Evolutionary conservation across 306 rosid genomes (phyloP), one percentile per base, ranked within the genome.

Genomic region (Alnus glutinosa): DNA sequence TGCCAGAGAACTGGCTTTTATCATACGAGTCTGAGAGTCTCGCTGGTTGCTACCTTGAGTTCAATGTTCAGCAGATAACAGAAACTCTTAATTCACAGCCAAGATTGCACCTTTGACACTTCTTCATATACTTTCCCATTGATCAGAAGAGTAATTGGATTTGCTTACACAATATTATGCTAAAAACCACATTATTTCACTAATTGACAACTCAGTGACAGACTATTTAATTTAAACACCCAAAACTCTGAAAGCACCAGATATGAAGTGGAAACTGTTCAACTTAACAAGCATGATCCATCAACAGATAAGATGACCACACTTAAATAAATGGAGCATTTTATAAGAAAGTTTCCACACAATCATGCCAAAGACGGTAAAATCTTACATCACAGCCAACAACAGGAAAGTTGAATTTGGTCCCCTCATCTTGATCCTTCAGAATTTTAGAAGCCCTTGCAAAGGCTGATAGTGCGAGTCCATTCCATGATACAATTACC

Each of bases 401-500:
- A 80, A 94, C 90, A 71, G 98, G 98, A 61, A 92, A 94, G 84
- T 88, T 44, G 86, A 87, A 94, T 71, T 86, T 91, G 73, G 87
- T 83, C 80, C 88, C 89, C 78, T 83, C 79, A 37, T 80, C 58
- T 81, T 91, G 95, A 55, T 85, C 76, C 89, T 83, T 87, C 52
- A 94, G 95, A 84, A 92, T 88, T 87, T 87, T 87, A 32, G 98
- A 94, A 72, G 97, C 97, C 82, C 98, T 90, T 44, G 97, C 98
- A 86, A 92, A 91, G 71, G 97, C 85, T 81, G 98, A 94, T 71
- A 94, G 87, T 61, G 82, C 90, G 84, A 94, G 86, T 71, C 98
- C 98, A 85, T 94, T 94, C 98, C 97, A 94, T 7, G 98, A 89
- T 37, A 92, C 98, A 75, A 94, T 94, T 51, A 94, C 98, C 98